Evolutionary conservation across 2,329 filamentous ascomycete genomes (phyloP), one percentile per base, ranked within the genome.

Genomic region (Phaeophleospora eucalypticola): DNA sequence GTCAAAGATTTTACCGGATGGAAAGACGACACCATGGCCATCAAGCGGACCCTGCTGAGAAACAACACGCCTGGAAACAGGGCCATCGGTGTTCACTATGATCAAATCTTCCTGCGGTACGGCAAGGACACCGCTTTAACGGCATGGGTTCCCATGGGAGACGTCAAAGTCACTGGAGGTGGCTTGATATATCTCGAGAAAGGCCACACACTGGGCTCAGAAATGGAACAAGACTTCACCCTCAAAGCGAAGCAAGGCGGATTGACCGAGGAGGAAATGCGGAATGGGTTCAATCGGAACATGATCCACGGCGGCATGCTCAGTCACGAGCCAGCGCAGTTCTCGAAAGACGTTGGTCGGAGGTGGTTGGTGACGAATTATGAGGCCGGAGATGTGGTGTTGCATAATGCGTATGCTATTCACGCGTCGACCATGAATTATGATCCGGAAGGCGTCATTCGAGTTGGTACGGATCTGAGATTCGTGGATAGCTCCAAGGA

Each of bases 301-400:
- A 37, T 33, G 24, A 36, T 19, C 8, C 33, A 42, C 21, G 38
- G 44, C 14, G 44, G 44, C 29, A 33, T 15, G 16, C 7, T 6
- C n/a, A n/a, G 16, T 8, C 7, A 15, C n/a, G 34, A 16, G 19
- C 15, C 41, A 24, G 36, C 14, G 6, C 29, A 24, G 16, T 36
- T 41, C 12, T 45, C 35, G 44, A 46, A 48, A 16, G 12, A 29
- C 6, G 12, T 7, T 6, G 12, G 24, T 6, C 59, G 59, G 43
- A 56, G 60, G 59, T 81, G 65, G 80, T 68, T 71, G 64, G 76
- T 69, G 61, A 77, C 65, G 53, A 73, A 62, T 52, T 82, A 79
- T 53, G 69, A 83, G 57, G 67, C 81, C 49, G 68, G 79, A 17
- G 64, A 81, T 59, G 68, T 77, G 4, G 73, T 66, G 2, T 71